Conservation (phyloP, 805 yeast species). For the Schwanniomyces vanrijiae region DNA sequence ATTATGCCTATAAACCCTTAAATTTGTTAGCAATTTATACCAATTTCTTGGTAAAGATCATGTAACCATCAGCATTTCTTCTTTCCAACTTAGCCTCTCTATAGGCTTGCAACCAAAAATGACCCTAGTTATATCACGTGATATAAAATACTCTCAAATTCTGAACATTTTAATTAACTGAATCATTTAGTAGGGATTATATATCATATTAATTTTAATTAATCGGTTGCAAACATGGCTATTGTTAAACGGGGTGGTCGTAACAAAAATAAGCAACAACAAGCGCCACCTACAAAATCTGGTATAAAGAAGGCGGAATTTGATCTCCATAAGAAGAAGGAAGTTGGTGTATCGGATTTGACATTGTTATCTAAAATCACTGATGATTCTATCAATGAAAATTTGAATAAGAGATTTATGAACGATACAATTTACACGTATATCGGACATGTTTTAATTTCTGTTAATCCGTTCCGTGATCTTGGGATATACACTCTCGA, state of each 20-base stretch:
- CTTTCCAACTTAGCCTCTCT: background rate
- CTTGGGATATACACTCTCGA: conserved; percentile 90
- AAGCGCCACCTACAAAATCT: conserved; percentile 52
- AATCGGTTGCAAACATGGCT: conserved; percentile 51
- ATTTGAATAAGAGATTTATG: conserved; percentile 82
- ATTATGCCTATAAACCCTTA: too few species aligned
- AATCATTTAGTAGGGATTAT: background rate
- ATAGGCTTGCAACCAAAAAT: background rate
- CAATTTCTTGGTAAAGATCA: too few species aligned
- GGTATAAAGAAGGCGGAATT: conserved; percentile 84
- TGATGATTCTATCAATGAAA: conserved; percentile 91
- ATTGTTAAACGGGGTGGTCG: conserved; percentile 75
- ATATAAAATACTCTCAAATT: background rate
- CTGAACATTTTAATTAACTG: background rate
- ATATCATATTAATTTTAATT: background rate
- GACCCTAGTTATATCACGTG: background rate
- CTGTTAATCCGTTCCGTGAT: conserved; percentile 95
- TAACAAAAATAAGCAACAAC: conserved; percentile 48
- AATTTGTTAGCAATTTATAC: too few species aligned
- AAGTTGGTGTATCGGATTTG: conserved; percentile 97
- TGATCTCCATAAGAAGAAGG: conserved; percentile 84
- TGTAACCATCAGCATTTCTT: background rate
- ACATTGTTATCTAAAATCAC: conserved; percentile 85
- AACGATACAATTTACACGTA: conserved; percentile 90
- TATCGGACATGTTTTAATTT: conserved; percentile 91